These are phyloP conservation scores for Linanthus parryae DNA, from an alignment of 148 eudicot species.

Conservation along the genomic window DNA sequence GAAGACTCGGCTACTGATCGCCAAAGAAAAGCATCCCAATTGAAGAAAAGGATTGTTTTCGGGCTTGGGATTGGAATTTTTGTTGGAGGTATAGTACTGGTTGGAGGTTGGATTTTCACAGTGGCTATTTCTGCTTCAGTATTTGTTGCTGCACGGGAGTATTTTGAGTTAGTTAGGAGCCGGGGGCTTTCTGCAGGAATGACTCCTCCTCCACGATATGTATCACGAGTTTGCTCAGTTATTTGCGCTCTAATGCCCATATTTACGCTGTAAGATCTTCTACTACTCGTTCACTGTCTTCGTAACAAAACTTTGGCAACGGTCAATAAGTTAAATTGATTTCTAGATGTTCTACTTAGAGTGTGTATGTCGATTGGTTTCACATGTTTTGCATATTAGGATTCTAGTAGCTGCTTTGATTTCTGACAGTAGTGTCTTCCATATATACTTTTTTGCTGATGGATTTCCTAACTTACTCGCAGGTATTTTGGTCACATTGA, in stretches of 20 bases:
- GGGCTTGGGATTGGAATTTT: constrained; percentile 81
- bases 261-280: constrained; percentile 71
- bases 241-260: constrained; percentile 83
- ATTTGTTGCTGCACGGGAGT: constrained; percentile 75
- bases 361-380: too few species aligned
- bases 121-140: constrained; percentile 62
- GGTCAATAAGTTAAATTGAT: too few species aligned
- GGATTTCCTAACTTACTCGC: constrained; percentile 14
- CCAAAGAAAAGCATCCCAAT: constrained; percentile 49
- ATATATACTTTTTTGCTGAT: too few species aligned
- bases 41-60: constrained; percentile 67
- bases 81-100: constrained; percentile 67
- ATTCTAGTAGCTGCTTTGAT: too few species aligned
- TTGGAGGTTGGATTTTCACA: constrained; percentile 96
- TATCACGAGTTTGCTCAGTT: constrained; percentile 85
- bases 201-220: constrained; percentile 95
- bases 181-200: constrained; percentile 84
- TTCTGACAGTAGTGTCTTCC: too few species aligned
- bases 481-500: constrained; percentile 86
- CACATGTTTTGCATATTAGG: too few species aligned
- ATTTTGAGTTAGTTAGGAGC: constrained; percentile 90
- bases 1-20: constrained; percentile 30
- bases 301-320: too few species aligned
- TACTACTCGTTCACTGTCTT: neutral
- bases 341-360: too few species aligned